A percentile compares a stretch with the other conserved stretches of the same genome.
Conservation (phyloP, 768 basidiomycete genomes). For the Trametes maxima region DNA sequence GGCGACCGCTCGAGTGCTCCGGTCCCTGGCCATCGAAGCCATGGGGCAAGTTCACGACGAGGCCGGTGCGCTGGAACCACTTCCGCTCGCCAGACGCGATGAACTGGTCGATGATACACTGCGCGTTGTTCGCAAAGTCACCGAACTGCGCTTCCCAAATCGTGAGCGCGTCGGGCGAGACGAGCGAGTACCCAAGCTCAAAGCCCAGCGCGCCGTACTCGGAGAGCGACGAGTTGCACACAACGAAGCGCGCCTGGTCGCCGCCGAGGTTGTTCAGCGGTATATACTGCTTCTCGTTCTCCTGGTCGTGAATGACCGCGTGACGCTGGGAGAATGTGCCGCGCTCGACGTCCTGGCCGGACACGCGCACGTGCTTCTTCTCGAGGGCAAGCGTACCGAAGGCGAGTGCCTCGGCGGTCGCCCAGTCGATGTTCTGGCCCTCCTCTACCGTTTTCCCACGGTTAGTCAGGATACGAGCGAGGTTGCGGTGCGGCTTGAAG, state of each 20-base stretch:
- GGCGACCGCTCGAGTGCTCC: slow-evolving; percentile 93
- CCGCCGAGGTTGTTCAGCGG: slow-evolving; percentile 88
- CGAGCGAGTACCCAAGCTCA: slow-evolving; percentile 97
- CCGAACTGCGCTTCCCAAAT: slow-evolving; percentile 99
- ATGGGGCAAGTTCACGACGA: slow-evolving; percentile 89
- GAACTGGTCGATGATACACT: slow-evolving; percentile 98
- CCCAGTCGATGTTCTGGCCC: slow-evolving; percentile 93
- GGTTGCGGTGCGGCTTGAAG: slow-evolving; percentile 89
- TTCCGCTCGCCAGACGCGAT: slow-evolving; percentile 97
- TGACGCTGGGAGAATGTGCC: slow-evolving; percentile 99
- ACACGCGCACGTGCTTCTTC: slow-evolving; percentile 91
- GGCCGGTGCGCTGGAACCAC: slow-evolving; percentile 92
- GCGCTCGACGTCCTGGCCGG: slow-evolving; percentile 98
- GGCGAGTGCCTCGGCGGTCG: slow-evolving; percentile 96
- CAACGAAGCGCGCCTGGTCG: slow-evolving; percentile 88
- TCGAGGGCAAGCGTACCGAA: slow-evolving; percentile 93
- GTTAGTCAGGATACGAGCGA: slow-evolving; percentile 84
- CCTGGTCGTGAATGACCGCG: slow-evolving; percentile 95
- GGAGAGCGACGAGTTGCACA: slow-evolving; percentile 96
- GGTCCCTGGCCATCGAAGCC: slow-evolving; percentile 99
- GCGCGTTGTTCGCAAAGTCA: slow-evolving; percentile 97
- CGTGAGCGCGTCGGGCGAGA: slow-evolving; percentile 88
- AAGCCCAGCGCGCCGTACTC: slow-evolving; percentile 96
- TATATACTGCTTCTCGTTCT: slow-evolving; percentile 86
- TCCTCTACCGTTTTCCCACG: slow-evolving; percentile 96